Base-by-base conservation (phyloP, 176 grass and related monocot species). In the Bonia amplexicaulis region DNA sequence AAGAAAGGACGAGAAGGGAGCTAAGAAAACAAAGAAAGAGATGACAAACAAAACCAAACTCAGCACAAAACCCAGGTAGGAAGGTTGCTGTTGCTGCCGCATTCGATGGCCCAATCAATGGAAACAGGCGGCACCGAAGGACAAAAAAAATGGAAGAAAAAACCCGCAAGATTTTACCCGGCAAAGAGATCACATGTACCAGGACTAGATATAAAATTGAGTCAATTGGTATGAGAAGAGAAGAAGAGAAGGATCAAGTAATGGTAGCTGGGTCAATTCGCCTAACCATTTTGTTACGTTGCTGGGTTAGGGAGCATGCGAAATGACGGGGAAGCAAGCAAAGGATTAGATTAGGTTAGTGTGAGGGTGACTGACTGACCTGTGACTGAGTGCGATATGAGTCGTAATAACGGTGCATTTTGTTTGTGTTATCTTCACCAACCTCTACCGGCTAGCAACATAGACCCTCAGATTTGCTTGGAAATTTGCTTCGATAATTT, bases 21-120 rank as follows among this genome's bases (percentile, higher is more conserved):
- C 31, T 65, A 53, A 27, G 54, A 64, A 60, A 46, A 46, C 13
- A 59, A 53, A 26, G 49, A 69, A 27, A 52, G 69, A 22, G 78
- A 75, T 54, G 71, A 49, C 25, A 19, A 66, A 60, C 79, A 61
- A 81, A 58, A 67, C 46, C 58, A 74, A 84, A 73, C n/a, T 19
- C 39, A 7, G 75, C 81, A 74, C 76, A 67, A 80, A 74, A 74
- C 45, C 65, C 44, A n/a, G 35, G 80, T 54, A 20, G 42, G 62
- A 80, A 79, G 58, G 58, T 22, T 23, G 78, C 16, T 35, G 25
- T 19, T 31, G 49, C 17, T 29, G 57, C 40, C 22, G 11, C 27
- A 10, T 40, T 47, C 17, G 61, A 64, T 48, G 76, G 9, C 17
- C 47, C 41, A 19, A 66, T 52, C 45, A 37, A 37, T 5, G 35